A percentile compares a stretch with the other conserved stretches of the same genome.
Conservation (phyloP, 2,329 filamentous ascomycete species). For the Lachnellula subtilissima region DNA sequence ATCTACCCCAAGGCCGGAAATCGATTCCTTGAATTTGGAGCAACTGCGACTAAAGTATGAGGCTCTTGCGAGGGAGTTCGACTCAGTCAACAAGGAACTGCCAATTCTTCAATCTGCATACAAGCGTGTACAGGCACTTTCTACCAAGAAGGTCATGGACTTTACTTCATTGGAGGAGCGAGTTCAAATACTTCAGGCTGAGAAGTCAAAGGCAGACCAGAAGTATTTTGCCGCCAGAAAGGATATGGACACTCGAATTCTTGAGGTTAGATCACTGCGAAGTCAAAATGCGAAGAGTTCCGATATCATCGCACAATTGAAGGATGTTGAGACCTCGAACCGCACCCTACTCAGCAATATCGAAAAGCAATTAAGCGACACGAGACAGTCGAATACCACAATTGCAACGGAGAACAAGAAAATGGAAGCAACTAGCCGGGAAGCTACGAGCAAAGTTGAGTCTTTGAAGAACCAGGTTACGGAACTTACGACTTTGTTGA, state of each 20-base stretch:
- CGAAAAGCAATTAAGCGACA: conserved; percentile 84
- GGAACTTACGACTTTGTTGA: conserved; percentile 70
- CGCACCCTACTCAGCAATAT: conserved; percentile 73
- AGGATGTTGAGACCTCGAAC: conserved; percentile 79
- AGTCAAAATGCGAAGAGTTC: conserved; percentile 84
- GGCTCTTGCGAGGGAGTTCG: conserved; percentile 73
- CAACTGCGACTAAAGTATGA: conserved; percentile 70
- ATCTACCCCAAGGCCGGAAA: conserved; percentile 39
- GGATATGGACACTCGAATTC: conserved; percentile 78
- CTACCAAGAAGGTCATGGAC: conserved; percentile 82
- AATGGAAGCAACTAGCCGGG: conserved; percentile 66
- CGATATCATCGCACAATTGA: conserved; percentile 88
- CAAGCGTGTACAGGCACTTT: conserved; percentile 80
- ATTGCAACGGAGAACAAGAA: conserved; percentile 68
- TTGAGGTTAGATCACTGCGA: conserved; percentile 73
- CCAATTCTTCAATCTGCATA: conserved; percentile 87
- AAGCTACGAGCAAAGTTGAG: conserved; percentile 66
- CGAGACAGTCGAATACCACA: conserved; percentile 71
- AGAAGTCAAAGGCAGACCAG: conserved; percentile 95
- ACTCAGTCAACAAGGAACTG: conserved; percentile 80
- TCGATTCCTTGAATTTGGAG: conserved; percentile 60
- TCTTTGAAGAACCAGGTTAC: conserved; percentile 68
- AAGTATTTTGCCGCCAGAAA: conserved; percentile 98
- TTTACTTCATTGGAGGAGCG: conserved; percentile 72
- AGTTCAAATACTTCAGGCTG: conserved; percentile 66